A percentile compares a stretch with the other conserved stretches of the same genome.
Evolutionary conservation across 768 basidiomycete genomes (phyloP).

Genomic region (Lactarius deliciosus): DNA sequence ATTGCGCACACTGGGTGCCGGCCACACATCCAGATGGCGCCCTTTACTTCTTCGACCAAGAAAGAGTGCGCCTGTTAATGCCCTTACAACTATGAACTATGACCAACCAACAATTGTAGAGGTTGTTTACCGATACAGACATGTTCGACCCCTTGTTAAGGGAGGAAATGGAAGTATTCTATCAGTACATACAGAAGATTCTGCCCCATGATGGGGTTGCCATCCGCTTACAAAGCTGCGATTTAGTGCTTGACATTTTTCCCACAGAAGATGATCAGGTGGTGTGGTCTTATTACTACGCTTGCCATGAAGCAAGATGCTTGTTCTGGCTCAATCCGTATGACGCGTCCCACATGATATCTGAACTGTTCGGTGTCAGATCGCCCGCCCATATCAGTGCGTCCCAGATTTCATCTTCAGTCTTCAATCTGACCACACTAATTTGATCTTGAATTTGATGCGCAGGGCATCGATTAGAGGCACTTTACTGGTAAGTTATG

Average conservation of each 20-base stretch:
- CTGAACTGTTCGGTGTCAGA: slow-evolving; percentile 16
- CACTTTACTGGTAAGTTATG: slow-evolving; percentile 32
- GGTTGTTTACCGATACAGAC: slow-evolving; percentile 54
- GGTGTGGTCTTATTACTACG: slow-evolving; percentile 49
- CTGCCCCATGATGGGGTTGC: slow-evolving; percentile 17
- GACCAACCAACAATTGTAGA: slow-evolving; percentile 35
- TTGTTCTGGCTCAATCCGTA: slow-evolving; percentile 56
- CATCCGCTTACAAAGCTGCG: slow-evolving; percentile 30
- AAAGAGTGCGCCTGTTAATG: slow-evolving; percentile 40
- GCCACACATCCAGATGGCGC: slow-evolving; percentile 60
- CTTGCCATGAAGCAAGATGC: slow-evolving; percentile 44
- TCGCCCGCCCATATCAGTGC: slow-evolving; percentile 26
- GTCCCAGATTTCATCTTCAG: not conserved
- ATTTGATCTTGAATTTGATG: too few relatives aligned
- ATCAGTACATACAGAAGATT: not conserved
- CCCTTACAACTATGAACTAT: not conserved
- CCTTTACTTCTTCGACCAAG: slow-evolving; percentile 52
- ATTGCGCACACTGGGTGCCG: slow-evolving; percentile 41
- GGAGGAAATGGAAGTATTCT: slow-evolving; percentile 38
- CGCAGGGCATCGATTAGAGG: slow-evolving; percentile 30
- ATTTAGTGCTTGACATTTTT: slow-evolving; percentile 24
- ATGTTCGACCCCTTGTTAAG: slow-evolving; percentile 41
- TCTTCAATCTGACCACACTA: not conserved
- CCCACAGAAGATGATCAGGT: slow-evolving; percentile 38
- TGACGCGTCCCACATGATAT: slow-evolving; percentile 39